Base-by-base conservation (phyloP, 2,329 filamentous ascomycete genomes). In the Penicillium expansum region DNA sequence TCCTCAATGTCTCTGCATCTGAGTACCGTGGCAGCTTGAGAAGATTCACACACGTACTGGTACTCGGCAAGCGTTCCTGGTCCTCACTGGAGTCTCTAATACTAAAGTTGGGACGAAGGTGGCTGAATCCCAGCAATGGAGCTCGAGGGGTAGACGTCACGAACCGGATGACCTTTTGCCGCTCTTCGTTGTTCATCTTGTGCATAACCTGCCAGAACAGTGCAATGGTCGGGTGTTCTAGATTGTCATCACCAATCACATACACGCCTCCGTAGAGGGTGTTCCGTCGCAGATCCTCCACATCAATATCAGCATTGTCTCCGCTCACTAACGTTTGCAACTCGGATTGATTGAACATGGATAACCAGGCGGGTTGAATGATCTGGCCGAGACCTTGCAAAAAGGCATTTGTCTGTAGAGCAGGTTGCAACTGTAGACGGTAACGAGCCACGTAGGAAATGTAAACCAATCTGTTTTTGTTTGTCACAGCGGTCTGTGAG, bases 271-370 rank as follows among this genome's bases (percentile, higher is more conserved):
- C 90, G 73, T 97, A 99, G 2, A 85, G 75, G 0, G 94, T 97
- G 75, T 97, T 90, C 52, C 80, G 81, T 24, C 92, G 86, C 39
- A 97, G 81, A 71, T 99, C 94, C 29, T 89, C 85, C 35, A 99
- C 83, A 68, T 97, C 89, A 57, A 99, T 95, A 60, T 90, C 87
- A 10, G 87, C 87, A 29, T 86, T 88, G 66, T 96, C 92, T 42
- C 94, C 94, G 52, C 92, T 91, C 16, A 99, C 89, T 6, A 99
- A 86, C 1, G 91, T 94, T 76, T 97, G 94, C 5, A 99, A 83
- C 73, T 99, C 94, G 3, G 86, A 86, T 72, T 97, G 93, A 74
- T 99, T 99, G 80, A 99, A 99, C 94, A 99, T 97, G 67, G 89
- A 92, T 5, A 99, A 83, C 94, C 94, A 99, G 4, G 86, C 85